Percentiles rank a stretch among this genome's conserved stretches.
Evolutionary conservation across 495 filamentous ascomycete genomes (phyloP).

Genomic region (Ascobolus immersus): DNA sequence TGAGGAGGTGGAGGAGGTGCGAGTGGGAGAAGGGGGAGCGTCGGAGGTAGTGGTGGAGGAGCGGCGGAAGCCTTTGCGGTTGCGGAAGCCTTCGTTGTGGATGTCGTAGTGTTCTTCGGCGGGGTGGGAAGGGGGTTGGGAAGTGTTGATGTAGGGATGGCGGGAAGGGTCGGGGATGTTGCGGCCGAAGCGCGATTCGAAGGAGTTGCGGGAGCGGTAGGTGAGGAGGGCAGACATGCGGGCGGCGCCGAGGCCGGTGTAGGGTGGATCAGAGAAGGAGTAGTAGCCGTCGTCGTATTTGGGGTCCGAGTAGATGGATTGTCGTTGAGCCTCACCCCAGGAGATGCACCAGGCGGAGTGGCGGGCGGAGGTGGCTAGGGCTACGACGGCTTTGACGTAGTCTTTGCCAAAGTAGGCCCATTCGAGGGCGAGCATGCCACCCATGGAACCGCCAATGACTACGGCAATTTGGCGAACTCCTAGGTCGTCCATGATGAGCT

Average conservation of each 20-base stretch:
- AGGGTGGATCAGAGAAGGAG: constrained; percentile 32
- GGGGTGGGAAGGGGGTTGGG: constrained; percentile 33
- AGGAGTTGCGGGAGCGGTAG: constrained; percentile 87
- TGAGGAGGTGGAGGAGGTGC: background rate
- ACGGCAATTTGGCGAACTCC: constrained; percentile 67
- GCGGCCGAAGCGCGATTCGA: constrained; percentile 79
- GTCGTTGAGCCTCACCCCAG: constrained; percentile 91
- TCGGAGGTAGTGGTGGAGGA: constrained; percentile 2
- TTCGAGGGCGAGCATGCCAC: constrained; percentile 88
- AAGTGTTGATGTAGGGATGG: constrained; percentile 50
- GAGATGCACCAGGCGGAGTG: constrained; percentile 99
- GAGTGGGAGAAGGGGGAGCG: constrained; percentile 2
- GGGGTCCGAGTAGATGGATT: constrained; percentile 94
- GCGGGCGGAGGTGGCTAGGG: constrained; percentile 79
- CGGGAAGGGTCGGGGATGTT: constrained; percentile 70
- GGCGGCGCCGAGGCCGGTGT: constrained; percentile 69
- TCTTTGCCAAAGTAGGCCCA: constrained; percentile 91
- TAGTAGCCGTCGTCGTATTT: constrained; percentile 96
- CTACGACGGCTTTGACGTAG: constrained; percentile 74
- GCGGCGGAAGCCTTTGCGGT: constrained; percentile 18
- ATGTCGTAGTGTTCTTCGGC: constrained; percentile 72
- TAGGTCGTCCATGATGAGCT: constrained; percentile 66
- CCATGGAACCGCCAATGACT: constrained; percentile 92
- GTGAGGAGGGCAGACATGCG: constrained; percentile 92
- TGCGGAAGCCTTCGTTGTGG: constrained; percentile 79